Evolutionary conservation across 768 basidiomycete species (phyloP), one percentile per base, ranked within the genome.

Genomic region (Phanerochaete sordida): DNA sequence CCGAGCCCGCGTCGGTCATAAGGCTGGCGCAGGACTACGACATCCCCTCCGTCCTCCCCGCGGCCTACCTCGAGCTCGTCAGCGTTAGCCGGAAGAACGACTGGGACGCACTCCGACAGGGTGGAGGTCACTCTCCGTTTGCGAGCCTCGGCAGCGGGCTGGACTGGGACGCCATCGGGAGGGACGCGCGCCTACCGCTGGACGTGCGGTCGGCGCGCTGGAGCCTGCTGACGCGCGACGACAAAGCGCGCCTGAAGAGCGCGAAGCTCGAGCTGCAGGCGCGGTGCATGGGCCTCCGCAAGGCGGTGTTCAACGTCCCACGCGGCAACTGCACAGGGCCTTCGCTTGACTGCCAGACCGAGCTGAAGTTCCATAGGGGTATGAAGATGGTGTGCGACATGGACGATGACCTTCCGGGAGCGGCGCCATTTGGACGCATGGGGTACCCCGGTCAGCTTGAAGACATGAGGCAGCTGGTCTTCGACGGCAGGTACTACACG

Each of bases 11-110:
- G 19, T 50, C 57, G 3, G 60, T 48, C 1, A 64, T 64, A 19
- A 50, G 49, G n/a, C 51, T 64, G n/a, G 64, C 62, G 8, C 50
- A 33, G 19, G 55, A 63, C 16, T 65, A 28, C 62, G 35, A 60
- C 58, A 45, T 63, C 13, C 58, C 57, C 13, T 23, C 37, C 16
- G 45, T 65, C 15, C 46, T 63, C 11, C 64, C 62, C 4, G 58
- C 63, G 26, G 64, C 64, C 21, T 64, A 61, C 39, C 56, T 56
- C 54, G 48, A 60, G 19, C 43, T 63, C n/a, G 52, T 28, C 21
- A 21, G 56, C 26, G 37, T 60, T 28, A 37, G 45, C 24, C 21
- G 43, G 3, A 26, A 16, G 28, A 35, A 55, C 35, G 43, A 60
- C 59, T 56, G 59, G 43, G 62, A 63, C 48, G 24, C 12, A 9